Percentiles rank a stretch among this genome's conserved stretches.
These are phyloP conservation scores for Magnolia kwangsiensis DNA, from an alignment of 164 flowering plant species.

Conservation along the genomic window DNA sequence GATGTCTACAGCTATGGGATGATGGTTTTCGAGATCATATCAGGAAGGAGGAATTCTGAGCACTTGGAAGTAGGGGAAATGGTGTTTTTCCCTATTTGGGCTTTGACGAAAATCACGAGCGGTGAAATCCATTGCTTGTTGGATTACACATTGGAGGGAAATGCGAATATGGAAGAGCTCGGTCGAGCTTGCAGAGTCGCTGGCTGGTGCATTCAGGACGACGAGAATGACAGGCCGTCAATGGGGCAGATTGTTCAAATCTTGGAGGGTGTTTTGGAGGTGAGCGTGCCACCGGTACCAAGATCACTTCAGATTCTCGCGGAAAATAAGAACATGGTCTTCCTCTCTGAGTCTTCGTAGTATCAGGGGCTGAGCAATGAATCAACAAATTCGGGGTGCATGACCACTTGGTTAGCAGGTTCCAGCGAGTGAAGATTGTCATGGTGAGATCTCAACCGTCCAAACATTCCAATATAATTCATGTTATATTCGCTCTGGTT, in stretches of 20 bases:
- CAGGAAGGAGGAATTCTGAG: constrained; percentile 31
- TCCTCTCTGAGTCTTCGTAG: no score
- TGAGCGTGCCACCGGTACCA: no score
- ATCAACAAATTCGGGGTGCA: not conserved
- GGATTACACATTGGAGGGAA: constrained; percentile 24
- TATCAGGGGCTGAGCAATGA: no score
- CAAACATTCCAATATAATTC: not conserved
- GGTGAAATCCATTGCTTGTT: constrained; percentile 16
- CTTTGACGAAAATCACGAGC: constrained; percentile 19
- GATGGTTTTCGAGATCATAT: constrained; percentile 33
- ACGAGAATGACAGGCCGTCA: constrained; percentile 20
- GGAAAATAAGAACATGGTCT: no score
- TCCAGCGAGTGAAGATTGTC: not conserved
- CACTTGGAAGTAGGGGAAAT: constrained; percentile 14
- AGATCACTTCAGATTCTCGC: no score
- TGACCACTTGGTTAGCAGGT: not conserved
- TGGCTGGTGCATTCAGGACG: constrained; percentile 41
- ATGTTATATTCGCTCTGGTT: no score
- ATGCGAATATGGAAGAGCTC: constrained; percentile 28
- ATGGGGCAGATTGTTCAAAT: no score
- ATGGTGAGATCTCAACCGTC: not conserved
- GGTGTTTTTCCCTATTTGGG: constrained; percentile 29
- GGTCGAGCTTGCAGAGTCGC: constrained; percentile 26
- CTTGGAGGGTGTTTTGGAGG: no score
- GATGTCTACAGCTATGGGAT: constrained; percentile 46